Evolutionary conservation across 2,329 filamentous ascomycete species (phyloP).

Genomic region (Xylariaceae sp.): DNA sequence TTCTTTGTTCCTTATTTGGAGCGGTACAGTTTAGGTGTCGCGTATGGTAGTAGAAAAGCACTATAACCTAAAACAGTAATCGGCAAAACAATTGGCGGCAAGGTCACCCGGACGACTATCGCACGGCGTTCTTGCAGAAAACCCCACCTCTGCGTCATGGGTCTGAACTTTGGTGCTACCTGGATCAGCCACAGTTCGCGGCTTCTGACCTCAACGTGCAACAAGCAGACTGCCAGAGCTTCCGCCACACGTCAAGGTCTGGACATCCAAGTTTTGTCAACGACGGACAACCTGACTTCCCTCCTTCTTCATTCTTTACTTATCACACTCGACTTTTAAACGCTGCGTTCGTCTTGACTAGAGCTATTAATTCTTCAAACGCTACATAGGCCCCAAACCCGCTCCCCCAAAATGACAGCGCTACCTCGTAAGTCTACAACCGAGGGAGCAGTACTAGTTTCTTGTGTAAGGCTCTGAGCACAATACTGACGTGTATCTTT

Average conservation of each 20-base stretch:
- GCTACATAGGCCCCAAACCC: background rate
- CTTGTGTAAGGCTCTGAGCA: background rate
- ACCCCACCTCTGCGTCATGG: slow-evolving; percentile 3
- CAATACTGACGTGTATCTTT: slow-evolving; percentile 6
- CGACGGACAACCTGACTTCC: background rate
- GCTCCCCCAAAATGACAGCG: slow-evolving; percentile 22
- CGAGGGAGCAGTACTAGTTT: background rate
- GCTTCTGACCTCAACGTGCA: background rate
- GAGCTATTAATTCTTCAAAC: no score
- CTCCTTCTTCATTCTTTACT: no score
- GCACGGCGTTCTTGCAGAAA: background rate
- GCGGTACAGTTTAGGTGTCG: background rate
- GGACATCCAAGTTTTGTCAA: background rate
- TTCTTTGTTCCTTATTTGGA: background rate
- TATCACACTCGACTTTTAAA: no score
- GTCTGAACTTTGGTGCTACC: background rate
- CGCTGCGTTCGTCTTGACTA: no score
- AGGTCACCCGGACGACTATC: slow-evolving; percentile 27
- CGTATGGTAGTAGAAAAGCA: slow-evolving; percentile 1
- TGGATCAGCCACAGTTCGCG: slow-evolving; percentile 1
- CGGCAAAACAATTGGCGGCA: slow-evolving; percentile 20
- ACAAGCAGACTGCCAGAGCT: no score
- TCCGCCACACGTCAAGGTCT: slow-evolving; percentile 12
- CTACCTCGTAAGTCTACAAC: slow-evolving; percentile 24
- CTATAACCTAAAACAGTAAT: slow-evolving; percentile 14